Percentiles rank a stretch among this genome's conserved stretches.
phyloP scores from a whole-genome alignment of 2,329 filamentous ascomycete genomes.

The Cladosporium sphaerospermum region DNA sequence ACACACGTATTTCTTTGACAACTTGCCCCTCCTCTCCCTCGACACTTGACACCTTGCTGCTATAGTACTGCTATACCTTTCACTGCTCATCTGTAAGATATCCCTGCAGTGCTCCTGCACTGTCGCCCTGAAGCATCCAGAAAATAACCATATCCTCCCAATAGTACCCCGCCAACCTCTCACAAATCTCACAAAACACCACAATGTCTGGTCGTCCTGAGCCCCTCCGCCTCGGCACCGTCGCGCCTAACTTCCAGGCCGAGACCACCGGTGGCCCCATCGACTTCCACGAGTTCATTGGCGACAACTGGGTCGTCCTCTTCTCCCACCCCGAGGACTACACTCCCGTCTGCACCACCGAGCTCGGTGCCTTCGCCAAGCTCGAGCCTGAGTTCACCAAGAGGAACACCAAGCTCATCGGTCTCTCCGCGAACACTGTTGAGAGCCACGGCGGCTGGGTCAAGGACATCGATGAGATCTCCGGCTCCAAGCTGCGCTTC shows the following conservation, averaged over 20 bases:
- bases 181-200: slow-evolving; percentile 6
- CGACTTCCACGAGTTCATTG: slow-evolving; percentile 67
- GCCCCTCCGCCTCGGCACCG: slow-evolving; percentile 58
- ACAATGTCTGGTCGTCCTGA: slow-evolving; percentile 22
- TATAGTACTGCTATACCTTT: neutral
- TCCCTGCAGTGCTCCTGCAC: neutral
- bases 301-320: slow-evolving; percentile 62
- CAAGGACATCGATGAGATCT: slow-evolving; percentile 49
- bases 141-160: neutral
- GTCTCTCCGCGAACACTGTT: slow-evolving; percentile 47
- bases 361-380: slow-evolving; percentile 58
- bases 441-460: slow-evolving; percentile 48
- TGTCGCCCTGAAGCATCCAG: neutral
- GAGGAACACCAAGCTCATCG: slow-evolving; percentile 57
- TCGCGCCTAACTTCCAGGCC: slow-evolving; percentile 63
- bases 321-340: slow-evolving; percentile 64
- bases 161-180: neutral
- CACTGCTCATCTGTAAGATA: neutral
- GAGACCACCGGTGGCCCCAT: slow-evolving; percentile 61
- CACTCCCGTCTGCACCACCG: slow-evolving; percentile 57
- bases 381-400: slow-evolving; percentile 59
- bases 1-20: slow-evolving; percentile 10
- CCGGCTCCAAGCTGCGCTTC: slow-evolving; percentile 42
- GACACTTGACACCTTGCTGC: neutral
- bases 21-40: neutral